Percentiles rank a stretch among this genome's conserved stretches.
Conservation (phyloP, 495 filamentous ascomycete species). For the Jackrogersella minutella region DNA sequence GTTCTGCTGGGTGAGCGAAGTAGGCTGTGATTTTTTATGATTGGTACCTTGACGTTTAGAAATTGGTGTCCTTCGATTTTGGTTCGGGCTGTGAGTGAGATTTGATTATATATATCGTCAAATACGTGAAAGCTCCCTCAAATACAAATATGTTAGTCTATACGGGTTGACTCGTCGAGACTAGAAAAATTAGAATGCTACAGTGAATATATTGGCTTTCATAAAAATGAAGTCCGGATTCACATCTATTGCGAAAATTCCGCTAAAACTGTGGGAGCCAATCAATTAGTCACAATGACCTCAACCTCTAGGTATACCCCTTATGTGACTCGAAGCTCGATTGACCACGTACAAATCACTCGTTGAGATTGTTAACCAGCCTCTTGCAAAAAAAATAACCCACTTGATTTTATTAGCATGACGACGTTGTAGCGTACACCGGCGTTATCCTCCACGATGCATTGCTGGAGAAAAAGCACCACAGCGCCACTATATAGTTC, state of each 20-base stretch:
- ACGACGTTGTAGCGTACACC: neutral
- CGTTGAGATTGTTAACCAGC: neutral
- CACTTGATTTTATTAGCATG: conserved; percentile 5
- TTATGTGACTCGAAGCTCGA: conserved; percentile 15
- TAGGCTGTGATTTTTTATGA: neutral
- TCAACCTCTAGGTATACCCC: conserved; percentile 4
- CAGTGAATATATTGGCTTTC: neutral
- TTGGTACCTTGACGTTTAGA: neutral
- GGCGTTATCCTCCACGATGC: neutral
- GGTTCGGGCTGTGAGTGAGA: no score
- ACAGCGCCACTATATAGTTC: conserved; percentile 17
- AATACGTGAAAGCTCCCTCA: no score
- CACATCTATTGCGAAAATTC: no score
- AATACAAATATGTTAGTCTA: no score
- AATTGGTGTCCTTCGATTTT: neutral
- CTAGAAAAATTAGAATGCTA: no score
- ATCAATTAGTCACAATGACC: conserved; percentile 11
- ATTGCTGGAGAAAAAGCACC: neutral
- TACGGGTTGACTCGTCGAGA: no score
- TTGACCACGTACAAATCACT: neutral
- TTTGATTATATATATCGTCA: no score
- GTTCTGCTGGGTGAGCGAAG: neutral
- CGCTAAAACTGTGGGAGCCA: conserved; percentile 32
- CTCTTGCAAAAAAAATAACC: neutral
- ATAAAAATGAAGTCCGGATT: no score